A percentile compares a stretch with the other conserved stretches of the same genome.
phyloP scores from a whole-genome alignment of 2,329 filamentous ascomycete species.

The Fusarium odoratissimum region DNA sequence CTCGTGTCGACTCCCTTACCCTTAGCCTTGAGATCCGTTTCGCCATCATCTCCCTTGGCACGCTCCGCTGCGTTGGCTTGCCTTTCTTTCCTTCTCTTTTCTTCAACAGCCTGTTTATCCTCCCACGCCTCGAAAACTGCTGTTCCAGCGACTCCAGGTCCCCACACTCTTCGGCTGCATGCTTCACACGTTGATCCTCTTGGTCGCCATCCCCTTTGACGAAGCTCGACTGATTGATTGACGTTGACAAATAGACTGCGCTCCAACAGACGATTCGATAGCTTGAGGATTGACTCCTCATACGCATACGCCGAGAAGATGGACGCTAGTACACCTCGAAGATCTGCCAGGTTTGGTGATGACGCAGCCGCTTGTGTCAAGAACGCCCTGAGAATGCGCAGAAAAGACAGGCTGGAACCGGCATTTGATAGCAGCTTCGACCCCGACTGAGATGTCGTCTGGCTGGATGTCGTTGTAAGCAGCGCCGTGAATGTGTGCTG shows the following conservation, averaged over 20 bases:
- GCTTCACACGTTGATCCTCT: conserved; percentile 88
- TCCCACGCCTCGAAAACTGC: conserved; percentile 88
- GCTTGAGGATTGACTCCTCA: conserved; percentile 86
- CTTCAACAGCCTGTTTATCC: conserved; percentile 63
- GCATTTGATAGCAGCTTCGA: conserved; percentile 53
- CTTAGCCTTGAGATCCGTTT: conserved; percentile 53
- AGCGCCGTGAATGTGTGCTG: conserved; percentile 92
- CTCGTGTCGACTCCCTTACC: conserved; percentile 58
- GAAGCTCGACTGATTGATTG: conserved; percentile 75
- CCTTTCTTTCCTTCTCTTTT: conserved; percentile 57
- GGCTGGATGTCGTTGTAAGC: conserved; percentile 76
- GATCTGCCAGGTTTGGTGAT: conserved; percentile 87
- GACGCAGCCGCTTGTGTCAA: conserved; percentile 82
- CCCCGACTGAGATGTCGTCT: conserved; percentile 48
- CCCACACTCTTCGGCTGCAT: conserved; percentile 87
- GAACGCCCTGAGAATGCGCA: conserved; percentile 90
- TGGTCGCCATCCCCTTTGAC: conserved; percentile 90
- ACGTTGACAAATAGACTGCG: conserved; percentile 90
- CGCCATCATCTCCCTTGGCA: conserved; percentile 52
- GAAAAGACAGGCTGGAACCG: conserved; percentile 78
- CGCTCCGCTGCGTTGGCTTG: conserved; percentile 53
- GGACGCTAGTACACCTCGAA: conserved; percentile 84
- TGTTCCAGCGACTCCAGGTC: conserved; percentile 78
- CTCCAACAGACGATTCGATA: conserved; percentile 89
- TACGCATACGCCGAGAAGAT: conserved; percentile 97